phyloP scores from a whole-genome alignment of 2,329 filamentous ascomycete genomes.

The Aspergillus intermedius region DNA sequence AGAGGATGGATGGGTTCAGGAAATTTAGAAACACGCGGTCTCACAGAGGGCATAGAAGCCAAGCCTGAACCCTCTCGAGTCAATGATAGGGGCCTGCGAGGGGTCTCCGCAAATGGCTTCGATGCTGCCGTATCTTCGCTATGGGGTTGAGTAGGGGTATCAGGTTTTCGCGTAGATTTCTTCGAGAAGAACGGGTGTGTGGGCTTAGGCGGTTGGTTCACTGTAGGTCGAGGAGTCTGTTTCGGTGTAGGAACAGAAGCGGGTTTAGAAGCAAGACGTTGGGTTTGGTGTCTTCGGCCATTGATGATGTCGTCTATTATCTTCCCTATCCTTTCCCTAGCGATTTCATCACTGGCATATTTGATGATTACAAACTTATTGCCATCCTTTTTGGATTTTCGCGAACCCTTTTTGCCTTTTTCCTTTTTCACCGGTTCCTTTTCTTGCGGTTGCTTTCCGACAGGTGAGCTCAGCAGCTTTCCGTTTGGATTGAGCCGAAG shows the following conservation, averaged over 20 bases:
- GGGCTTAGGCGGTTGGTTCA: constrained; percentile 34
- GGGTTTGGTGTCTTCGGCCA: constrained; percentile 25
- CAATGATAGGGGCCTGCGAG: background rate
- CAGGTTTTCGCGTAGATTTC: constrained; percentile 37
- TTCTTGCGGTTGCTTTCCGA: constrained; percentile 11
- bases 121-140: background rate
- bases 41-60: constrained; percentile 11
- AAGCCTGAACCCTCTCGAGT: background rate
- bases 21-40: constrained; percentile 19
- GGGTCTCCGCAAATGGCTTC: background rate
- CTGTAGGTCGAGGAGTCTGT: constrained; percentile 2
- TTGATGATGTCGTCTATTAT: constrained; percentile 59
- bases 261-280: constrained; percentile 3
- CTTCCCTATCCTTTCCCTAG: constrained; percentile 47
- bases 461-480: constrained; percentile 36
- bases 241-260: constrained; percentile 14
- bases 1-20: constrained; percentile 29
- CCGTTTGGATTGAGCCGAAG: constrained; percentile 39
- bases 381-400: constrained; percentile 25
- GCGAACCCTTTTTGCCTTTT: constrained; percentile 27
- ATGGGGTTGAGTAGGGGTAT: background rate
- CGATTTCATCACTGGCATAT: constrained; percentile 51
- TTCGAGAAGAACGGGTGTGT: constrained; percentile 66
- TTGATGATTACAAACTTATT: constrained; percentile 47
- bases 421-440: constrained; percentile 14